phyloP scores from a whole-genome alignment of 164 flowering plant species.

The Saururus chinensis region DNA sequence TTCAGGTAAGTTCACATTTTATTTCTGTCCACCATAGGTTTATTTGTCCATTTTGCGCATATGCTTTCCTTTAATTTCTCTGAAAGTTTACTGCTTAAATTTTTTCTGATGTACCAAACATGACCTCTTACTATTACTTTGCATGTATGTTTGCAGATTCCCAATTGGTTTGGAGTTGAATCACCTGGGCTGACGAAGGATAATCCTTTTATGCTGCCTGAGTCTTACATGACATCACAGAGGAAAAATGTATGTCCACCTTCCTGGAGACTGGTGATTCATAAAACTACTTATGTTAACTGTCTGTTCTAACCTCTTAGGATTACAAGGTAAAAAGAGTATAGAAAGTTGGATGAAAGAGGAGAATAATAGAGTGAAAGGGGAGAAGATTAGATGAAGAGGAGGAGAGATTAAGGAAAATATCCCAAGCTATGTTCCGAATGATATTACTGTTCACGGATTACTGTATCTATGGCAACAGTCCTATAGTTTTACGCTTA shows the following conservation, averaged over 20 bases:
- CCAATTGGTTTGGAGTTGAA: constrained; percentile 68
- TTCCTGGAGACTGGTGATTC: background rate
- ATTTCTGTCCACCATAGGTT: background rate
- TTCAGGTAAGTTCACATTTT: constrained; percentile 43
- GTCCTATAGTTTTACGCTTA: no score
- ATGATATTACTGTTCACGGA: no score
- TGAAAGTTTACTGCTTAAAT: background rate
- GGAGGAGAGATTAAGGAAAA: no score
- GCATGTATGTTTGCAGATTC: constrained; percentile 47
- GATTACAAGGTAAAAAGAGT: no score
- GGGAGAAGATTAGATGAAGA: no score
- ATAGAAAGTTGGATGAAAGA: no score
- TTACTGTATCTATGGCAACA: no score
- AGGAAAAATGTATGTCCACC: constrained; percentile 58
- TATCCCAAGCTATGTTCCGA: no score
- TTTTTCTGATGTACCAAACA: background rate
- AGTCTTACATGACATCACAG: constrained; percentile 59
- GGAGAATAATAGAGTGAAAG: no score
- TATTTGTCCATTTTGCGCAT: background rate
- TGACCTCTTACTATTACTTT: background rate
- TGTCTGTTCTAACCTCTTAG: no score
- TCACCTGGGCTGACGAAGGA: constrained; percentile 47
- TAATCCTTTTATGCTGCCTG: constrained; percentile 87
- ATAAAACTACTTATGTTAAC: background rate
- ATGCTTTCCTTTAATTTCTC: background rate